Evolutionary conservation across 768 basidiomycete genomes (phyloP).

Genomic region (Calocybe indica): DNA sequence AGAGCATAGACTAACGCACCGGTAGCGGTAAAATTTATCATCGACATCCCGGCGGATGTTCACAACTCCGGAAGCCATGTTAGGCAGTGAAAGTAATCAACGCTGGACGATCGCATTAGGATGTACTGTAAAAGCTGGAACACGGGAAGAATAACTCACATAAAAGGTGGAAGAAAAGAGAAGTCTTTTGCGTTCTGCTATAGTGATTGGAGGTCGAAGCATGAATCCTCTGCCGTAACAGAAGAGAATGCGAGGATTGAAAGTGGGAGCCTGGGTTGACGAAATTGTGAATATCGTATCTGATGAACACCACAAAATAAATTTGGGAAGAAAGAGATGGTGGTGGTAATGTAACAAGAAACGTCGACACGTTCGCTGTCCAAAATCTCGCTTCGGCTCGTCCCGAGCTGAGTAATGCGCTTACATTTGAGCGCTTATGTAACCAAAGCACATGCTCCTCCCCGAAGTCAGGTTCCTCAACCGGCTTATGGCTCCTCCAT

Average conservation of each 20-base stretch:
- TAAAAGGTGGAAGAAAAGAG: slow-evolving; percentile 46
- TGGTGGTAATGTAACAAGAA: slow-evolving; percentile 5
- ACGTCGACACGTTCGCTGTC: background rate
- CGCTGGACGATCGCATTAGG: slow-evolving; percentile 32
- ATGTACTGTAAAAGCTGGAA: background rate
- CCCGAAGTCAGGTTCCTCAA: no score
- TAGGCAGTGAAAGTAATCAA: slow-evolving; percentile 53
- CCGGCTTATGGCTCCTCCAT: background rate
- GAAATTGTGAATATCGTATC: slow-evolving; percentile 52
- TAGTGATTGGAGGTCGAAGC: slow-evolving; percentile 84
- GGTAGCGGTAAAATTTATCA: slow-evolving; percentile 95
- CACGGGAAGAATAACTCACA: slow-evolving; percentile 27
- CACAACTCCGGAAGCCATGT: slow-evolving; percentile 82
- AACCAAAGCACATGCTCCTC: no score
- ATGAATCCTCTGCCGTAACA: slow-evolving; percentile 83
- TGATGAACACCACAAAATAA: slow-evolving; percentile 16
- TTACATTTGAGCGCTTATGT: no score
- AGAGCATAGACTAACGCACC: slow-evolving; percentile 34
- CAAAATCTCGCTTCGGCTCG: background rate
- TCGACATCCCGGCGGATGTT: slow-evolving; percentile 96
- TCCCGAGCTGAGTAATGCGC: background rate
- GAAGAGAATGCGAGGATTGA: slow-evolving; percentile 42
- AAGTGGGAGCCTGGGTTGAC: slow-evolving; percentile 37
- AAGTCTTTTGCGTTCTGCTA: slow-evolving; percentile 57
- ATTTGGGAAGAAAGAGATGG: slow-evolving; percentile 11